Base-by-base conservation (phyloP, 805 yeast genomes). In the Teunomyces panamensis region DNA sequence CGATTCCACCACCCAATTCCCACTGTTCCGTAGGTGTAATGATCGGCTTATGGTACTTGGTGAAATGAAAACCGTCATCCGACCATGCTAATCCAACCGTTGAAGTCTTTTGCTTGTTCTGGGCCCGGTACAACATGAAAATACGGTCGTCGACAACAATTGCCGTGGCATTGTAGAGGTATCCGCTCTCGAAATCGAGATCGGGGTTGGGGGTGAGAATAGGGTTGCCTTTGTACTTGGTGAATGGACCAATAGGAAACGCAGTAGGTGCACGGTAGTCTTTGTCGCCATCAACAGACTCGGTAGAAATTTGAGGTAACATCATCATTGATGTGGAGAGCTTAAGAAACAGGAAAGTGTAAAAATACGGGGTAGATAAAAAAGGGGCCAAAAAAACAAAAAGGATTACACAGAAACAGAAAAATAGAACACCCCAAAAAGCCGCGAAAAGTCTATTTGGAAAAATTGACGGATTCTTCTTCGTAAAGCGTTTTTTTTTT, bases 231-330 rank as follows among this genome's bases (percentile, higher is more conserved):
- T 48, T 43, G 52, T 69, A 69, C 47, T 59, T 65, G 13, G 53
- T 52, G 51, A 72, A 72, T 10, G 76, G 76, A 0, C 77, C 77
- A 43, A 72, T 63, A 8, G 77, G 77, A 56, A 71, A 72, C 17
- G 57, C 52, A 2, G 48, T 54, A 4, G 75, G 77, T 0, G 73
- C 59, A 29, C 46, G 56, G 49, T 71, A 71, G 49, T 64, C 29
- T 11, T 39, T 30, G 48, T 67, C 72, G 2, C 73, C 74, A 33
- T 61, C 65, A 3, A 47, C 49, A 1, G 73, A 61, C 30, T 57
- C 51, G 6, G 47, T 53, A 30, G 49, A 49, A 9, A 71, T 64
- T 0, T 26, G 42, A 2, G 75, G 75, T 20, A 67, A 32, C 30
- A n/a, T 24, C 41, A 37, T 37, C 9, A 7, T 24, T 20, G 7